Base-by-base conservation (phyloP, 306 rosid species). In the Fragaria iinumae region DNA sequence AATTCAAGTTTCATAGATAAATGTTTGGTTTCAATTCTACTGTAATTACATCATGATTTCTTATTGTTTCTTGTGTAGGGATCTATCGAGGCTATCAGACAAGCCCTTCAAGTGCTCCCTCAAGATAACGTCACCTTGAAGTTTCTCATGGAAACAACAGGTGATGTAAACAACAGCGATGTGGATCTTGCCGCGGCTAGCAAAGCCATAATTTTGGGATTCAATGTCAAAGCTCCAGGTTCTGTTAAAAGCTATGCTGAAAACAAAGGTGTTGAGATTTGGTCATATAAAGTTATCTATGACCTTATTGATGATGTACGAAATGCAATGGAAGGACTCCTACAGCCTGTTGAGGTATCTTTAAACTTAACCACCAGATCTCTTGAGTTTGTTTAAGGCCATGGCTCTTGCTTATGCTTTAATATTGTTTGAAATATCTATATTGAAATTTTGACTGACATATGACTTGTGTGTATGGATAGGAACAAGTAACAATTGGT, bases 241-340 rank as follows among this genome's bases (percentile, higher is more conserved):
- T 78, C 97, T 38, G 97, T 95, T 52, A 95, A 92, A 83, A 95
- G 88, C 80, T 87, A 90, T 75, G 96, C 96, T 49, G 97, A 92
- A 0, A 92, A 87, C 80, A 95, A 95, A 87, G 89, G 85, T 1
- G 96, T 95, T 71, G 99, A 95, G 84, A 90, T 95, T 83, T 85
- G 99, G 81, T 74, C 87, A n/a, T 95, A 95, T 77, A 89, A 81
- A 92, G 92, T 95, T 59, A 95, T 95, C 72, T 95, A 95, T 73
- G 99, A 95, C 78, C 91, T 95, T 38, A 92, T 92, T 48, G 99
- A 90, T 73, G 97, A 95, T 41, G 92, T 92, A 41, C 85, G 97
- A 77, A 89, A 89, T 9, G 99, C 99, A 81, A 95, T 95, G 99
- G 99, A 95, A 85, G 99, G 97, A 56, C 97, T 95, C 59, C 79